A percentile compares a stretch with the other conserved stretches of the same genome.
Conservation (phyloP, 257 asterid genomes). For the Salvia rosmarinus region DNA sequence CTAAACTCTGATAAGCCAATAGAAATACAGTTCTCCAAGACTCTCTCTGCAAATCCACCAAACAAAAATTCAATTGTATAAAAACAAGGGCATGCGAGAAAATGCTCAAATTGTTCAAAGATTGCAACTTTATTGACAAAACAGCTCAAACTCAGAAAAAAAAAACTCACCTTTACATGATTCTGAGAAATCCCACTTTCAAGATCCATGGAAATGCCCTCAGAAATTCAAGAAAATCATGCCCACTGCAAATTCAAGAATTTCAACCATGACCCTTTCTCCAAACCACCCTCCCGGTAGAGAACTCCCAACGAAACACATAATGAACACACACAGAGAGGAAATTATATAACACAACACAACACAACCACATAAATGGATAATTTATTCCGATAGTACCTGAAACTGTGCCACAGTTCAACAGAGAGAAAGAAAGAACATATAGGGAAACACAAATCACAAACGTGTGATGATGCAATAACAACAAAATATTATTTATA, state of each 20-base stretch:
- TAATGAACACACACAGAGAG: slow-evolving; percentile 32
- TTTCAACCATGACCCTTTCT: slow-evolving; percentile 39
- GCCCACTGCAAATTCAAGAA: slow-evolving; percentile 45
- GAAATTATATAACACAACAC: neutral
- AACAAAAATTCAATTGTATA: slow-evolving; percentile 17
- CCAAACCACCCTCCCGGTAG: slow-evolving; percentile 45
- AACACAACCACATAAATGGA: slow-evolving; percentile 24
- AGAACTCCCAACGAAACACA: slow-evolving; percentile 38
- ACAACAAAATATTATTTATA: slow-evolving; percentile 15
- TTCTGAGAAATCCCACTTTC: slow-evolving; percentile 61
- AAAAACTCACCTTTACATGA: slow-evolving; percentile 61
- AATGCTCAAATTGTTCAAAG: neutral
- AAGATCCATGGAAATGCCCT: slow-evolving; percentile 71
- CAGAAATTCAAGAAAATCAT: slow-evolving; percentile 49
- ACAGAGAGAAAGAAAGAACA: slow-evolving; percentile 33
- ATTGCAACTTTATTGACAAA: slow-evolving; percentile 18
- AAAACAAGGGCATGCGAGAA: neutral
- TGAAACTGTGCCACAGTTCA: slow-evolving; percentile 37
- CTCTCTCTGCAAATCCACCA: slow-evolving; percentile 65
- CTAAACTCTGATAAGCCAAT: slow-evolving; percentile 88
- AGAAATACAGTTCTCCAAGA: slow-evolving; percentile 79
- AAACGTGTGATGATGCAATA: slow-evolving; percentile 29
- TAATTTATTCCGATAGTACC: slow-evolving; percentile 37
- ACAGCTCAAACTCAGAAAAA: neutral
- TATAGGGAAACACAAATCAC: slow-evolving; percentile 14